These are phyloP conservation scores for Aureoboletus auriporus DNA, from an alignment of 768 basidiomycete species.

Conservation along the genomic window DNA sequence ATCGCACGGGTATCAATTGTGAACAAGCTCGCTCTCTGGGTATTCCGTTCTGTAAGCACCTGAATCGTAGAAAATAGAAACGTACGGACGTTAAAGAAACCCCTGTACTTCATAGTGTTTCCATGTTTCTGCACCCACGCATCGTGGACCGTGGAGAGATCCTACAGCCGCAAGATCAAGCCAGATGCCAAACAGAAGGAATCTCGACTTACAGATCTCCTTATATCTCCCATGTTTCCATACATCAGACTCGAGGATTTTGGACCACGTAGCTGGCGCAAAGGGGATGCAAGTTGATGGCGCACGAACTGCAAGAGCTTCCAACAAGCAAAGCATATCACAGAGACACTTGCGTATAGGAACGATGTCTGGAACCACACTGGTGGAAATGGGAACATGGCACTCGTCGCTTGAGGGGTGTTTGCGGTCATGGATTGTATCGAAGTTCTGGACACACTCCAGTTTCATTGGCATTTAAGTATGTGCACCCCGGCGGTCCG, in stretches of 20 bases:
- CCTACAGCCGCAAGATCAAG: background rate
- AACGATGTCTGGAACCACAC: too few species aligned
- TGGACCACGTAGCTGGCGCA: slow-evolving; percentile 44
- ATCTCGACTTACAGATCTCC: slow-evolving; percentile 32
- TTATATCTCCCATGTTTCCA: slow-evolving; percentile 48
- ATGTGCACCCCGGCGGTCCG: too few species aligned
- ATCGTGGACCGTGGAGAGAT: slow-evolving; percentile 7
- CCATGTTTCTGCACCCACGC: slow-evolving; percentile 15
- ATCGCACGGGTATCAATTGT: background rate
- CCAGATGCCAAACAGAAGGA: background rate
- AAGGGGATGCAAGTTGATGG: slow-evolving; percentile 37
- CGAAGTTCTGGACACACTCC: too few species aligned
- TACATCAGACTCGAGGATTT: slow-evolving; percentile 41
- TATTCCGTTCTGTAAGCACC: too few species aligned
- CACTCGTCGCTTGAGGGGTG: too few species aligned
- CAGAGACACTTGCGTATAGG: too few species aligned
- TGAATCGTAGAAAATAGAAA: too few species aligned
- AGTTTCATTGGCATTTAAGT: too few species aligned
- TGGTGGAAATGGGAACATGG: too few species aligned
- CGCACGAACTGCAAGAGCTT: slow-evolving; percentile 24
- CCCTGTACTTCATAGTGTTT: slow-evolving; percentile 8
- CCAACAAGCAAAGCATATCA: slow-evolving; percentile 1
- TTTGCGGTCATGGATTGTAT: too few species aligned
- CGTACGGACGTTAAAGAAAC: slow-evolving; percentile 8
- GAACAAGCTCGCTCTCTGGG: background rate